Percentiles rank a stretch among this genome's conserved stretches.
Evolutionary conservation across 2,329 filamentous ascomycete species (phyloP).

Genomic region (Fusarium secorum): DNA sequence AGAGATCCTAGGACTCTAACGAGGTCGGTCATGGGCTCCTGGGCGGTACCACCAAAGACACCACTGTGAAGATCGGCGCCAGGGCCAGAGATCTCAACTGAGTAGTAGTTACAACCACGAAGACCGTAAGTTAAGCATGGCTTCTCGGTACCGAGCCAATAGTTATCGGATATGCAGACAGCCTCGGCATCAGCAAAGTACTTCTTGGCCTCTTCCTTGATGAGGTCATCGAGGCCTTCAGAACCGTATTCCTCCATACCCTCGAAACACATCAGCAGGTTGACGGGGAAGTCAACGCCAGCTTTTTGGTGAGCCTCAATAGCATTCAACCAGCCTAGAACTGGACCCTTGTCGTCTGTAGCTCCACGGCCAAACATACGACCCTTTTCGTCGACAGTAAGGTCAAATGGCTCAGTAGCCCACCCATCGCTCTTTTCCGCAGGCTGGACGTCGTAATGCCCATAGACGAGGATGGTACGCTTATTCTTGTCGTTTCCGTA

Average conservation of each 20-base stretch:
- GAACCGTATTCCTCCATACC: constrained; percentile 99
- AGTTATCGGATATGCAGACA: constrained; percentile 99
- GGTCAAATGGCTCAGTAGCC: constrained; percentile 91
- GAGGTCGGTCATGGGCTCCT: constrained; percentile 98
- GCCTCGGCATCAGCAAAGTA: constrained; percentile 97
- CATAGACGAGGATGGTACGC: constrained; percentile 94
- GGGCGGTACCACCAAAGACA: constrained; percentile 94
- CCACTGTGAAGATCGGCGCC: constrained; percentile 95
- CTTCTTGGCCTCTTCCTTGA: constrained; percentile 87
- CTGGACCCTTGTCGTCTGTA: constrained; percentile 97
- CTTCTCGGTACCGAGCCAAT: constrained; percentile 99
- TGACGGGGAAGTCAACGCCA: constrained; percentile 93
- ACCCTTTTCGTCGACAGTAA: constrained; percentile 86
- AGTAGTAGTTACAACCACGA: constrained; percentile 98
- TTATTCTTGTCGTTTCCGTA: constrained; percentile 94
- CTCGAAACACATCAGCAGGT: constrained; percentile 99
- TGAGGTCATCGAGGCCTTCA: constrained; percentile 94
- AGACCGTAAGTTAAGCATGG: constrained; percentile 97
- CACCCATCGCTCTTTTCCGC: constrained; percentile 93
- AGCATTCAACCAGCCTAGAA: constrained; percentile 96
- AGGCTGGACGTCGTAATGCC: constrained; percentile 98
- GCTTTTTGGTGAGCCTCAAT: constrained; percentile 98
- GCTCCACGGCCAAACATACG: constrained; percentile 96
- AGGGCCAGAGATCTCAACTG: constrained; percentile 86
- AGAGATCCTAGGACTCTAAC: constrained; percentile 82